Evolutionary conservation across 169 alveolate genomes (phyloP), one percentile per base, ranked within the genome.

Genomic region (Plasmodium vinckei): DNA sequence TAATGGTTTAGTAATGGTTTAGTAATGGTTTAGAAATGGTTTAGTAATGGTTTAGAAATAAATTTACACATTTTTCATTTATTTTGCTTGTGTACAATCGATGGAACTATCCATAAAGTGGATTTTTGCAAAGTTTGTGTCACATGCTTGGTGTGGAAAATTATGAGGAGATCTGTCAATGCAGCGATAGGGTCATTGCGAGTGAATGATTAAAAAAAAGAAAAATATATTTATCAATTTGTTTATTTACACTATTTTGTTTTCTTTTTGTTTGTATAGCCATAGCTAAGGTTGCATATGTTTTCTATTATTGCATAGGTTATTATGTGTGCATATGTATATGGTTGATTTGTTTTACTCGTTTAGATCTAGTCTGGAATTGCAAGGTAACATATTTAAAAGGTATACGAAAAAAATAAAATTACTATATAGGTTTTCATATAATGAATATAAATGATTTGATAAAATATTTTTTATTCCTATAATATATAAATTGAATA

Each of bases 341-440:
- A 33, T 33, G 1, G 0, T 1, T 33, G 7, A 3, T 33, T 33
- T 33, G 5, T 4, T 33, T 33, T 33, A 33, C 42, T 33, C 42
- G 7, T 33, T 33, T 33, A 3, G 42, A 4, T 33, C 0, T 6
- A 4, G 5, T 33, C 42, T 7, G 3, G 42, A 33, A 33, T 33
- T 33, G 42, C 42, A n/a, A 44, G 88, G 77, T 23, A 77, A 33
- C n/a, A 77, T 17, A 63, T 44, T 77, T 64, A 77, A 63, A 12
- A 77, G n/a, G 12, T 46, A 54, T 5, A 77, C 69, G 39, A 49
- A 77, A 39, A 63, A 77, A 63, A 77, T 64, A 39, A 47, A 39
- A 23, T 77, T 77, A 60, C 27, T 77, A 44, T 57, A 64, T 25
- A 77, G 59, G 39, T 77, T 64, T 53, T 63, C 88, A 44, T 77